Base-by-base conservation (phyloP, 352 stramenopile species). In the Pythium sp. region DNA sequence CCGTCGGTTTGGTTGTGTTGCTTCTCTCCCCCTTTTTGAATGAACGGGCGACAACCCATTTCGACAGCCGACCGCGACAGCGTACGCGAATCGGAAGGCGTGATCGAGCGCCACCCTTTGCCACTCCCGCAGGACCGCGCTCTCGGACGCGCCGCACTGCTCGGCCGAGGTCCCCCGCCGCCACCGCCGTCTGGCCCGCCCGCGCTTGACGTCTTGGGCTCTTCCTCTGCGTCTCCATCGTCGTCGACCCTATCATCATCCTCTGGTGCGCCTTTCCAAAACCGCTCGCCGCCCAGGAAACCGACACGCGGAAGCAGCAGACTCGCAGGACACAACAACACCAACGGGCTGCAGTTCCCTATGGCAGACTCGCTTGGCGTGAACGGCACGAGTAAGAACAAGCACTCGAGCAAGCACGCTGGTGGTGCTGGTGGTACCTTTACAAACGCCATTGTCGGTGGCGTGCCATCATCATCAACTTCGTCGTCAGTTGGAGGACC, bases 91-190 rank as follows among this genome's bases (percentile, higher is more conserved):
- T 72, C 67, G 2, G 67, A 72, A 47, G 67, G 67, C 61, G 67
- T 72, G 28, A 72, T 72, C 41, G 67, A 72, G 53, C 67, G 53
- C 51, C 60, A 67, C 41, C 67, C 67, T 4, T 24, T 51, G 43
- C 43, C 43, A 51, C 59, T 67, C 2, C 43, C 67, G 14, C 38
- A 65, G 22, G 58, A 64, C 24, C 58, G 36, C 34, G 34, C 43
- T 49, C 14, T 41, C 46, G 41, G 59, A 64, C 60, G 58, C 46
- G 30, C 60, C 46, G 30, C 60, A 14, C 54, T 47, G n/a, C 54
- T 51, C 1, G 61, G 54, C 8, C 53, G 59, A 43, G 53, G 67
- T 15, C 67, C 67, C 6, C 51, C 67, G 53, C 67, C 60, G 18
- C 66, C 59, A 15, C 66, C 43, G n/a, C 51, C 53, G 2, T 30